Percentiles rank a stretch among this genome's conserved stretches.
phyloP scores from a whole-genome alignment of 2,329 filamentous ascomycete species.

The Calonectria pteridis region DNA sequence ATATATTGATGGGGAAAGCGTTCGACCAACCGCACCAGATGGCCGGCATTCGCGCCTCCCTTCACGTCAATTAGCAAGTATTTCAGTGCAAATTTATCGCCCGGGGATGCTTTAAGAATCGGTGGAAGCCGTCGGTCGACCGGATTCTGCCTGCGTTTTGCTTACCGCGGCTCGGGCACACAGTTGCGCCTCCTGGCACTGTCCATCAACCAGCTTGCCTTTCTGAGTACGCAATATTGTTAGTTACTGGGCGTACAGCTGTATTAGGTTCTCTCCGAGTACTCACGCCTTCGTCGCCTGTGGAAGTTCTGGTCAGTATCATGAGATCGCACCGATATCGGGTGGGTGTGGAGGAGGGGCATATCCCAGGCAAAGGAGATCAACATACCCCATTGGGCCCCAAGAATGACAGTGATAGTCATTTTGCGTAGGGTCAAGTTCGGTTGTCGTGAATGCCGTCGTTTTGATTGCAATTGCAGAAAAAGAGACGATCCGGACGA shows the following conservation, averaged over 20 bases:
- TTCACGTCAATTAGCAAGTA: conserved; percentile 36
- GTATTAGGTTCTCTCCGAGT: conserved; percentile 30
- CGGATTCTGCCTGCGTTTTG: conserved; percentile 26
- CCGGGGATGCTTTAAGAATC: conserved; percentile 22
- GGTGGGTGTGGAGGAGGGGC: conserved; percentile 27
- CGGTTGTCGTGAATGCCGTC: conserved; percentile 19
- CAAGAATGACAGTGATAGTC: conserved; percentile 51
- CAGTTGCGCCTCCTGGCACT: conserved; percentile 47
- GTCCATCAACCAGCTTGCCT: conserved; percentile 54
- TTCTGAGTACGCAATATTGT: conserved; percentile 45
- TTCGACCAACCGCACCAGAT: conserved; percentile 28
- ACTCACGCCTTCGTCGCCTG: conserved; percentile 52
- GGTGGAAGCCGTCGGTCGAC: conserved; percentile 31
- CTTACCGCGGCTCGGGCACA: conserved; percentile 51
- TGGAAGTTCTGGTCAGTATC: conserved; percentile 36
- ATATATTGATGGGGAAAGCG: background rate
- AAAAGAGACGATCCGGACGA: conserved; percentile 18
- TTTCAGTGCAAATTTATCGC: conserved; percentile 32
- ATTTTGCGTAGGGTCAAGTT: conserved; percentile 30
- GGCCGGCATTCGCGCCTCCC: conserved; percentile 46
- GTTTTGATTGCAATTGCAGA: conserved; percentile 27
- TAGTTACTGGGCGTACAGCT: conserved; percentile 25
- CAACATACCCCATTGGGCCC: conserved; percentile 55
- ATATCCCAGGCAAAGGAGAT: conserved; percentile 31
- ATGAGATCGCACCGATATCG: conserved; percentile 39